Conservation (phyloP, 441 rosid species). For the Eruca vesicaria region DNA sequence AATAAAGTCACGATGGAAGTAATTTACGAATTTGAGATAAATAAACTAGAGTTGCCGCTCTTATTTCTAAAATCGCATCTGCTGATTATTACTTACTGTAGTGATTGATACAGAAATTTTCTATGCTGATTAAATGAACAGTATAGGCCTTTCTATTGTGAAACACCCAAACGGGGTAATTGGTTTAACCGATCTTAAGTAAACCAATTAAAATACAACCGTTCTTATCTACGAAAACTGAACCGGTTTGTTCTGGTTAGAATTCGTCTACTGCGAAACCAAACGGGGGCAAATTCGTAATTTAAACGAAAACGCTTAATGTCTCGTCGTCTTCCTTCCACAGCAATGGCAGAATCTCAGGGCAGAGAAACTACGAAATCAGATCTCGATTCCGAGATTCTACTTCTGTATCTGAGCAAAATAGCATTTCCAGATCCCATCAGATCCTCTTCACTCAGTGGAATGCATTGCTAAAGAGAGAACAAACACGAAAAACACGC, state of each 20-base stretch:
- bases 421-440: conserved; percentile 30
- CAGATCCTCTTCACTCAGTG: conserved; percentile 25
- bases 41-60: no score
- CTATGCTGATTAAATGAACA: no score
- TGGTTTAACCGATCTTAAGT: background rate
- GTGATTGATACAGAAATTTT: no score
- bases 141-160: no score
- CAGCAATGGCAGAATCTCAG: conserved; percentile 25
- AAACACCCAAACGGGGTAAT: no score
- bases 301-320: background rate
- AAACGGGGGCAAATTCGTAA: conserved; percentile 16
- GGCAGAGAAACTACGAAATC: background rate
- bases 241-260: conserved; percentile 6
- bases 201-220: background rate
- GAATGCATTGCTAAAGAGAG: conserved; percentile 23
- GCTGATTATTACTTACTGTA: no score
- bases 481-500: conserved; percentile 3
- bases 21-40: no score
- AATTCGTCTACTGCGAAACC: background rate
- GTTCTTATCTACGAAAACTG: background rate
- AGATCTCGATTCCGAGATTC: conserved; percentile 28
- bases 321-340: conserved; percentile 30
- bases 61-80: no score
- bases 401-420: conserved; percentile 31
- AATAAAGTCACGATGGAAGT: no score